These are phyloP conservation scores for Fusarium austroafricanum DNA, from an alignment of 2,329 filamentous ascomycete species.

Conservation along the genomic window DNA sequence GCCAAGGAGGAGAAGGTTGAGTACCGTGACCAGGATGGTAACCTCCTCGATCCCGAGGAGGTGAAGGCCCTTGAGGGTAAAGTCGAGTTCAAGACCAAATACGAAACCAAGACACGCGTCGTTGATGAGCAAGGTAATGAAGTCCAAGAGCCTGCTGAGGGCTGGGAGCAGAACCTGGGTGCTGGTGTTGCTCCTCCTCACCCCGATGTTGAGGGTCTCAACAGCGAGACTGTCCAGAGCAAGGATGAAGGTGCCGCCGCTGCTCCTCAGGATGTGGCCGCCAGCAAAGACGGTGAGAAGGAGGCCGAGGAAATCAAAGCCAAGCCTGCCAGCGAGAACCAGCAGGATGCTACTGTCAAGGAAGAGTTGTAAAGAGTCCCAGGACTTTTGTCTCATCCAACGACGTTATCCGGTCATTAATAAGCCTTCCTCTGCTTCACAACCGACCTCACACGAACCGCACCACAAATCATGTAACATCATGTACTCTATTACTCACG, in stretches of 20 bases:
- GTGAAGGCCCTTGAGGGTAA: conserved; percentile 89
- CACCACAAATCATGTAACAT: conserved; percentile 38
- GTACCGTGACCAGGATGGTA: conserved; percentile 94
- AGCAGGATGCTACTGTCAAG: conserved; percentile 66
- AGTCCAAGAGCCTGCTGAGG: conserved; percentile 62
- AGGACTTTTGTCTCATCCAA: neutral
- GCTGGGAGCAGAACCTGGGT: conserved; percentile 51
- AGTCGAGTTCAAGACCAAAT: conserved; percentile 94
- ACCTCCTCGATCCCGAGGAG: conserved; percentile 84
- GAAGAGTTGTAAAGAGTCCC: conserved; percentile 51
- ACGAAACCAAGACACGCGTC: conserved; percentile 92
- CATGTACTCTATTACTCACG: conserved; percentile 46
- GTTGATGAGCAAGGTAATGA: conserved; percentile 85
- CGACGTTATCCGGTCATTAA: neutral
- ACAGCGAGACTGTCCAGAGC: conserved; percentile 66
- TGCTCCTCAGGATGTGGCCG: conserved; percentile 52
- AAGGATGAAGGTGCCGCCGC: conserved; percentile 51
- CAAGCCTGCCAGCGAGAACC: conserved; percentile 72
- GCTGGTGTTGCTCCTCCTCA: conserved; percentile 67
- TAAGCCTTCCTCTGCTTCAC: neutral
- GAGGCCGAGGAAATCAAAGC: conserved; percentile 66
- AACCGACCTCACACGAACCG: neutral
- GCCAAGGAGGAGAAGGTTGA: conserved; percentile 84
- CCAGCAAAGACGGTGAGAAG: conserved; percentile 69
- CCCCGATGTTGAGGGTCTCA: conserved; percentile 70